Conservation (phyloP, 2,329 filamentous ascomycete genomes). For the Colletotrichum caudatum region DNA sequence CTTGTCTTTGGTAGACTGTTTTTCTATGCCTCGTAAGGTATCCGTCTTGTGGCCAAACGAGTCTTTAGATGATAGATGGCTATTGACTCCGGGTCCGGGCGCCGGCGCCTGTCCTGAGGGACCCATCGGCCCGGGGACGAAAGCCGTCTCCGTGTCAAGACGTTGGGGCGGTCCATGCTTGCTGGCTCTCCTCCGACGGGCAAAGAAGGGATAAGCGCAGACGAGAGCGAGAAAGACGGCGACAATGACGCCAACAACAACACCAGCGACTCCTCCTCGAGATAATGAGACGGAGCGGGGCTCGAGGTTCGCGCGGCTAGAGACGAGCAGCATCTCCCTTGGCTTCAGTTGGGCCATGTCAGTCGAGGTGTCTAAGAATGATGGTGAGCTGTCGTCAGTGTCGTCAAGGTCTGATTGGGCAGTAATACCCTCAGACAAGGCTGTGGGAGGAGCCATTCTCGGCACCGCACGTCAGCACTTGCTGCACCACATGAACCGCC, state of each 20-base stretch:
- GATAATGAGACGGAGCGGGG: slow-evolving; percentile 46
- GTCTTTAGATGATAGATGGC: slow-evolving; percentile 32
- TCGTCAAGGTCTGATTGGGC: slow-evolving; percentile 43
- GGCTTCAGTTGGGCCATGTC: slow-evolving; percentile 20
- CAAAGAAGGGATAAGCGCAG: slow-evolving; percentile 56
- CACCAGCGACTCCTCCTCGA: slow-evolving; percentile 53
- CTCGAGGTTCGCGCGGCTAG: slow-evolving; percentile 46
- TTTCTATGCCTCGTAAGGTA: slow-evolving; percentile 23
- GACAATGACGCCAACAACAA: slow-evolving; percentile 51
- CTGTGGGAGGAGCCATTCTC: slow-evolving; percentile 42
- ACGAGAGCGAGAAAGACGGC: slow-evolving; percentile 49
- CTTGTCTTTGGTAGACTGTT: slow-evolving; percentile 30
- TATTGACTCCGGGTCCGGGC: slow-evolving; percentile 28
- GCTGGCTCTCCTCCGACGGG: slow-evolving; percentile 49
- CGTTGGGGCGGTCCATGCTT: slow-evolving; percentile 42
- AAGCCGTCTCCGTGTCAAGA: slow-evolving; percentile 50
- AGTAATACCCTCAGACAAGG: slow-evolving; percentile 42
- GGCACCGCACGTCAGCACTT: slow-evolving; percentile 42
- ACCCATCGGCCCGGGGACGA: slow-evolving; percentile 44
- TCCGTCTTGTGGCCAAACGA: slow-evolving; percentile 33
- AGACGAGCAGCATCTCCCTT: slow-evolving; percentile 17
- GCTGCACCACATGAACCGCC: slow-evolving; percentile 39
- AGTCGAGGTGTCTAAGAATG: slow-evolving; percentile 27
- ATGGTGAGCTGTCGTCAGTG: slow-evolving; percentile 34
- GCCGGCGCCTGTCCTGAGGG: slow-evolving; percentile 48